Conservation (phyloP, 257 asterid genomes). For the Rhazya stricta region DNA sequence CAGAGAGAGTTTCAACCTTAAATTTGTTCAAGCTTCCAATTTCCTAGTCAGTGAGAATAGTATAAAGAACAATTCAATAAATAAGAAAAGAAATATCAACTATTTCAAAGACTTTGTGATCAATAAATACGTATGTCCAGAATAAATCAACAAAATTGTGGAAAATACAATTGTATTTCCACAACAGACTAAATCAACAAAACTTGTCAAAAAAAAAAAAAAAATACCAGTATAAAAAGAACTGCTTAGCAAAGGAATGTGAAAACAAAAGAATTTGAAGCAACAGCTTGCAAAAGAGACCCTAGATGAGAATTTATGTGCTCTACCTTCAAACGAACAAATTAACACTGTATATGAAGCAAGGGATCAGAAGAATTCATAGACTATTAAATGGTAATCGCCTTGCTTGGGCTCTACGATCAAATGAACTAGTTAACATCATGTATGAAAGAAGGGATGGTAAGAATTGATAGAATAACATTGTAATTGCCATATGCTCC, state of each 20-base stretch:
- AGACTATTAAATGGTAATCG: background rate
- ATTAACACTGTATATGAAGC: background rate
- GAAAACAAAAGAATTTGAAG: background rate
- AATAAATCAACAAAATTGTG: background rate
- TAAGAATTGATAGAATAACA: background rate
- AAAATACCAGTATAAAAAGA: background rate
- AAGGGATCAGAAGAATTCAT: background rate
- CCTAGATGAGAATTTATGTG: background rate
- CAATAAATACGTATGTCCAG: background rate
- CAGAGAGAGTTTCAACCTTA: background rate
- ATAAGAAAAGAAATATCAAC: background rate
- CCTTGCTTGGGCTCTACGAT: background rate
- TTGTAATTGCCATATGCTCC: background rate
- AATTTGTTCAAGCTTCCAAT: background rate
- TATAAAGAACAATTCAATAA: background rate
- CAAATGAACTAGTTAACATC: background rate
- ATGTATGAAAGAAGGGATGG: background rate
- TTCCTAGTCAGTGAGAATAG: background rate
- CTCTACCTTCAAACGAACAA: background rate
- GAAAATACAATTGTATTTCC: background rate
- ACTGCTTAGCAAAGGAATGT: background rate
- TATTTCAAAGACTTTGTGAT: background rate
- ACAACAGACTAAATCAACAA: background rate
- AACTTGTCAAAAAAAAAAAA: no score
- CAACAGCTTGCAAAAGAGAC: background rate